A percentile compares a stretch with the other conserved stretches of the same genome.
Conservation (phyloP, 345 rosid species). For the Eucalyptus regnans region DNA sequence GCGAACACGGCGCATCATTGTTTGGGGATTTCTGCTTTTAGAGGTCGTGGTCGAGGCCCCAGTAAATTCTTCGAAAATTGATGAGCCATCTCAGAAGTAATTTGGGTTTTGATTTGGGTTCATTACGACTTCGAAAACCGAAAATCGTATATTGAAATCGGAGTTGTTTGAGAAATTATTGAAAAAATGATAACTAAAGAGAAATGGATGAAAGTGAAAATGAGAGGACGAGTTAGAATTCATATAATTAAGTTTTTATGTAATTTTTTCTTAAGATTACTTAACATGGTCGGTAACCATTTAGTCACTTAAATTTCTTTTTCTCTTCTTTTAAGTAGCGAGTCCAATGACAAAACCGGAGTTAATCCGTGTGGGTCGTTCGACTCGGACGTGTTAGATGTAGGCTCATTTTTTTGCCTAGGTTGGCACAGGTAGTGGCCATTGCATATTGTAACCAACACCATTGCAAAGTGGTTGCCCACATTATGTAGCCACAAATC, state of each 20-base stretch:
- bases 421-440: fast-evolving
- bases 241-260: background rate
- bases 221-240: background rate
- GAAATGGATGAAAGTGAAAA: background rate
- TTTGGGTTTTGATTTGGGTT: background rate
- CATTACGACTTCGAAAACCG: background rate
- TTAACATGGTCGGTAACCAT: background rate
- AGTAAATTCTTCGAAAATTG: background rate
- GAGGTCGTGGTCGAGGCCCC: background rate
- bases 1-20: background rate
- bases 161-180: background rate
- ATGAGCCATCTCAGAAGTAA: background rate
- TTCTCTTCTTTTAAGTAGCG: background rate
- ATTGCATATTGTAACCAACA: background rate
- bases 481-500: background rate
- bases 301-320: background rate
- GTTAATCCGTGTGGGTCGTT: background rate
- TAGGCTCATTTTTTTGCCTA: background rate
- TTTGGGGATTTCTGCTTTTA: background rate
- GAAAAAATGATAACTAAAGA: background rate
- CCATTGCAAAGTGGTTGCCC: background rate
- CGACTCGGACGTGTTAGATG: fast-evolving
- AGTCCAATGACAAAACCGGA: background rate
- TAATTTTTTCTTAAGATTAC: background rate
- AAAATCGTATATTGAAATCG: background rate